These are phyloP conservation scores for Pseudotsuga menziesii DNA, from an alignment of 75 land plant species.

Conservation along the genomic window DNA sequence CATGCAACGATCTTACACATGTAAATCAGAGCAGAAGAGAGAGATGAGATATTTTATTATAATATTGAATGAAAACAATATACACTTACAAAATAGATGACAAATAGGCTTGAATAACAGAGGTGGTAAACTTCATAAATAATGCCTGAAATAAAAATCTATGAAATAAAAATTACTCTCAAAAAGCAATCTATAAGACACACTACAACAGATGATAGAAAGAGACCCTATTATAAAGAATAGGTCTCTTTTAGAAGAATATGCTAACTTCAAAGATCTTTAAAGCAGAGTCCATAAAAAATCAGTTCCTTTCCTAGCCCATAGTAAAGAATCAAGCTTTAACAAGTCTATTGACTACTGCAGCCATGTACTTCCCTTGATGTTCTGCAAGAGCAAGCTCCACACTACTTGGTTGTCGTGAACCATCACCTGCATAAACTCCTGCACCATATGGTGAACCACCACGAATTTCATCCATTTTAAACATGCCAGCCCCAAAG, in stretches of 20 bases:
- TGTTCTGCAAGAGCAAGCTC: slow-evolving; percentile 87
- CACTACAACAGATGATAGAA: not conserved
- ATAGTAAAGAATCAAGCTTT: slow-evolving; percentile 11
- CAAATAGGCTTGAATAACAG: not conserved
- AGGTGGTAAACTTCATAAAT: not conserved
- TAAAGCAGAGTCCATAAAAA: not conserved
- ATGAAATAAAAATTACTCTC: slow-evolving; percentile 2
- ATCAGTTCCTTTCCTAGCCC: not conserved
- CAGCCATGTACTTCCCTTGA: slow-evolving; percentile 87
- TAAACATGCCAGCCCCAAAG: slow-evolving; percentile 91
- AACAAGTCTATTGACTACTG: slow-evolving; percentile 51
- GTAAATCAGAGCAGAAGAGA: not conserved
- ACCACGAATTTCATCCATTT: slow-evolving; percentile 68
- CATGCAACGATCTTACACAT: not conserved
- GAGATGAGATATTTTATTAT: slow-evolving; percentile 1
- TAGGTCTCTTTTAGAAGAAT: not conserved
- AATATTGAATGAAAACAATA: slow-evolving; percentile 10
- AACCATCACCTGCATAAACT: slow-evolving; percentile 84
- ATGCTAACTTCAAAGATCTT: not conserved
- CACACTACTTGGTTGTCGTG: slow-evolving; percentile 51
- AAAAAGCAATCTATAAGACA: not conserved
- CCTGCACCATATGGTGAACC: slow-evolving; percentile 96
- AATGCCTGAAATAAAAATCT: not conserved
- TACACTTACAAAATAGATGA: not conserved
- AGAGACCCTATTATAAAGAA: not conserved